These are phyloP conservation scores for Xylaria longipes DNA, from an alignment of 495 filamentous ascomycete species.

Conservation along the genomic window DNA sequence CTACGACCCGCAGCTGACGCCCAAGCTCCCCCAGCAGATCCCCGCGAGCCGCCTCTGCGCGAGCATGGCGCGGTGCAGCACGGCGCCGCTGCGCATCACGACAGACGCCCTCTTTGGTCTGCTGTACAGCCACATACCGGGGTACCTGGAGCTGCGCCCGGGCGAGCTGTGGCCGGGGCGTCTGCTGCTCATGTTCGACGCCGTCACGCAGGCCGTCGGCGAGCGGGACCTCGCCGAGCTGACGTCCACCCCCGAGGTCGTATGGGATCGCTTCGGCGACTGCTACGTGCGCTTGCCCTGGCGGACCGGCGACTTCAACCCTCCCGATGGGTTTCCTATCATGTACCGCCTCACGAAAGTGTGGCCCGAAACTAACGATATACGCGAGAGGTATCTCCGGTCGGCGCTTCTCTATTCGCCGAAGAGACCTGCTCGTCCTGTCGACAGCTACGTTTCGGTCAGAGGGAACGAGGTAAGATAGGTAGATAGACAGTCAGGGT, in stretches of 20 bases:
- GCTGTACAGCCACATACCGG: conserved; percentile 15
- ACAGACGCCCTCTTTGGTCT: not conserved
- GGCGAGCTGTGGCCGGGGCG: not conserved
- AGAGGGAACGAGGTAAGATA: not conserved
- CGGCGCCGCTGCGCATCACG: not conserved
- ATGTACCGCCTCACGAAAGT: conserved; percentile 30
- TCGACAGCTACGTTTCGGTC: not conserved
- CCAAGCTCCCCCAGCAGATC: conserved; percentile 21
- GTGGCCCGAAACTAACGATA: conserved; percentile 31
- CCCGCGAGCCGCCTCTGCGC: conserved; percentile 26
- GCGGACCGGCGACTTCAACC: not conserved
- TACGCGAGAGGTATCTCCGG: conserved; percentile 29
- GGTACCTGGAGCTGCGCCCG: not conserved
- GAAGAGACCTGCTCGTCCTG: conserved; percentile 23
- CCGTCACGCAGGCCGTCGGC: conserved; percentile 18
- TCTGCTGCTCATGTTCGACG: conserved; percentile 34
- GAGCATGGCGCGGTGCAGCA: conserved; percentile 19
- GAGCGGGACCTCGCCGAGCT: conserved; percentile 26
- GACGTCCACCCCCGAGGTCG: conserved; percentile 20
- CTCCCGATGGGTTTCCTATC: not conserved
- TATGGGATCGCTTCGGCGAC: conserved; percentile 40
- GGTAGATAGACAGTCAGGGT: not conserved
- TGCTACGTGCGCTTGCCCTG: conserved; percentile 30
- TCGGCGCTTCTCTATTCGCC: conserved; percentile 32
- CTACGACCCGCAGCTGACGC: conserved; percentile 37